Evolutionary conservation across 2,329 filamentous ascomycete genomes (phyloP), one percentile per base, ranked within the genome.

Genomic region (Colletotrichum sp.): DNA sequence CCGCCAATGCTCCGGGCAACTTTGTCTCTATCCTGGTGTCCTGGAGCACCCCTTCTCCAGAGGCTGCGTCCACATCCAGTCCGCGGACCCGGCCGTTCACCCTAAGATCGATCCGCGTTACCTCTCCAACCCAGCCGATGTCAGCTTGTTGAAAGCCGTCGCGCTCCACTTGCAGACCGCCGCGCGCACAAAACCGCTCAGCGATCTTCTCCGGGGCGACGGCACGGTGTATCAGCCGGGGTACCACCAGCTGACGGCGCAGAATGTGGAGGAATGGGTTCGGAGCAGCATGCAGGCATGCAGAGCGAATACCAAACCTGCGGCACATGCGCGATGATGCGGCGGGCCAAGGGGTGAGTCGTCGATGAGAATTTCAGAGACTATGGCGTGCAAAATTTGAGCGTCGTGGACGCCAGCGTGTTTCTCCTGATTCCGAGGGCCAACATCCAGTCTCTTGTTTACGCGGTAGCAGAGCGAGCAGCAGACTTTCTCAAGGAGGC

Each of bases 391-490:
- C n/a, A n/a, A n/a, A n/a, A 84, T 1, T 81, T 84, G 11, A 74
- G 82, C 7, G 80, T 84, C 0, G 75, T 82, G 2, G 82, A 84
- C 32, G 82, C 82, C 5, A 82, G 81, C 34, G 59, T 84, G 3
- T 81, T 83, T 71, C 82, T 82, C n/a, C 34, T 83, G 1, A 80
- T 81, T 28, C 78, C 79, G 11, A 80, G 80, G 12, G 81, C 81
- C 1, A 83, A 85, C 60, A 79, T 83, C 2, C 81, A 82, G 57
- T 80, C 80, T 1, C 81, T 84, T 0, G 80, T 85, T 0, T 86
- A 85, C 64, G 84, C 83, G 5, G 82, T 86, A 15, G 84, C 84
- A 0, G 82, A 83, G 61, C 80, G 81, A 39, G 82, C 75, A 4
- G 68, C 75, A 8, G 68, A 72, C 12, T 65, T 77, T 15, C 75